phyloP scores from a whole-genome alignment of 2,329 filamentous ascomycete genomes.

The Dothiorella sarmentorum region DNA sequence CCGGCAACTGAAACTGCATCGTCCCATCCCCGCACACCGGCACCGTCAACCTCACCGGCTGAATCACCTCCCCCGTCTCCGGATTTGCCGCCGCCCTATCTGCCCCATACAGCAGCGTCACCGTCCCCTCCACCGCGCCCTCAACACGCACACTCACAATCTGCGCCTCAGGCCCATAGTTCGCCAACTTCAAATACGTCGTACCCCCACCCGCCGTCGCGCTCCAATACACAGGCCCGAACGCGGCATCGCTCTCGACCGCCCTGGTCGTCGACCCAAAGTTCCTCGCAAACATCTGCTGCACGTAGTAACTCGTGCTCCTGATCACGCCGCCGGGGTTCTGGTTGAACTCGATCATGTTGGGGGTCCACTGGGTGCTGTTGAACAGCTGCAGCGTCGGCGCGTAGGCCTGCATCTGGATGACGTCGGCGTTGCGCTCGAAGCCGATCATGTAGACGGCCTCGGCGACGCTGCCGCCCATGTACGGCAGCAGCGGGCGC shows the following conservation, averaged over 20 bases:
- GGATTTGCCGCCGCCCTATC: neutral
- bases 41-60: neutral
- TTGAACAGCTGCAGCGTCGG: slow-evolving; percentile 16
- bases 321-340: neutral
- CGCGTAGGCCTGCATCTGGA: slow-evolving; percentile 27
- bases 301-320: slow-evolving; percentile 11
- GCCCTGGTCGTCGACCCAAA: neutral
- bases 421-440: slow-evolving; percentile 61
- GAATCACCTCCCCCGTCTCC: neutral
- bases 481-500: neutral
- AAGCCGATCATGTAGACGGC: slow-evolving; percentile 63
- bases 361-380: slow-evolving; percentile 13
- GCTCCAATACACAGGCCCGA: slow-evolving; percentile 4
- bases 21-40: neutral
- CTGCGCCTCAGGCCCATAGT: slow-evolving; percentile 4
- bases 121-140: neutral
- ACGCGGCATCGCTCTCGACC: neutral
- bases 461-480: slow-evolving; percentile 56
- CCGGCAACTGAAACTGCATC: neutral
- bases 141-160: neutral
- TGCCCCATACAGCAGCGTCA: neutral
- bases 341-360: slow-evolving; percentile 8
- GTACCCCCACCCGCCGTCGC: neutral
- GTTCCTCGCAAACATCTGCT: slow-evolving; percentile 16
- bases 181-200: slow-evolving; percentile 14